Evolutionary conservation across 2,329 filamentous ascomycete species (phyloP).

Genomic region (Pseudogymnoascus sp.): DNA sequence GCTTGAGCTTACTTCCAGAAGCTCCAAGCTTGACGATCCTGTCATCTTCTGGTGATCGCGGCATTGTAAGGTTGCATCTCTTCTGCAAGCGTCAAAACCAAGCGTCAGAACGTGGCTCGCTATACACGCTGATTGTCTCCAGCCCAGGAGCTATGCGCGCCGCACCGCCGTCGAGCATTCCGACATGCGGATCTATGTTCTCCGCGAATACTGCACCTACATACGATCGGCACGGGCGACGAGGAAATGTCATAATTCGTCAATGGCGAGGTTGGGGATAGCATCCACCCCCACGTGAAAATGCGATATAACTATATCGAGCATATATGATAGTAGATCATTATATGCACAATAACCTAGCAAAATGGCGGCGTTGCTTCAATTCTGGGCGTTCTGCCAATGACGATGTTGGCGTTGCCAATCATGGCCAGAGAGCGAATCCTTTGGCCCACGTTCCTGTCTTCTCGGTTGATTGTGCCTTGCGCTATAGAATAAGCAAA

Average conservation of each 20-base stretch:
- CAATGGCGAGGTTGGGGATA: neutral
- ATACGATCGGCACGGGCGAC: neutral
- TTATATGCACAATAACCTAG: neutral
- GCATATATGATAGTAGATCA: neutral
- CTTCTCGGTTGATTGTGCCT: neutral
- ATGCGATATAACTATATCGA: neutral
- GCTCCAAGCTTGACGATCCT: neutral
- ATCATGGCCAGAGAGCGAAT: slow-evolving; percentile 3
- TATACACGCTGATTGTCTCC: neutral
- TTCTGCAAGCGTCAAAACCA: neutral
- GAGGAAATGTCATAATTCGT: slow-evolving; percentile 6
- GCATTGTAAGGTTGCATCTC: neutral
- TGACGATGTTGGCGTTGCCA: neutral
- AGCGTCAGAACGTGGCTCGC: neutral
- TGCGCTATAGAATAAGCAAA: neutral
- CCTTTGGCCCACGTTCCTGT: neutral
- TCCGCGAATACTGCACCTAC: neutral
- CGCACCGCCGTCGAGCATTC: neutral
- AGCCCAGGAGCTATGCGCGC: neutral
- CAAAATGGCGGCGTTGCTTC: neutral
- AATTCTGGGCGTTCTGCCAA: neutral
- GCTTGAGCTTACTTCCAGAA: neutral
- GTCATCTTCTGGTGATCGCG: neutral
- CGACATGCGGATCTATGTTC: neutral
- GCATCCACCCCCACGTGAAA: neutral